These are phyloP conservation scores for Fimicolochytrium jonesii DNA, from an alignment of 192 early-diverging fungal genomes.

Conservation along the genomic window DNA sequence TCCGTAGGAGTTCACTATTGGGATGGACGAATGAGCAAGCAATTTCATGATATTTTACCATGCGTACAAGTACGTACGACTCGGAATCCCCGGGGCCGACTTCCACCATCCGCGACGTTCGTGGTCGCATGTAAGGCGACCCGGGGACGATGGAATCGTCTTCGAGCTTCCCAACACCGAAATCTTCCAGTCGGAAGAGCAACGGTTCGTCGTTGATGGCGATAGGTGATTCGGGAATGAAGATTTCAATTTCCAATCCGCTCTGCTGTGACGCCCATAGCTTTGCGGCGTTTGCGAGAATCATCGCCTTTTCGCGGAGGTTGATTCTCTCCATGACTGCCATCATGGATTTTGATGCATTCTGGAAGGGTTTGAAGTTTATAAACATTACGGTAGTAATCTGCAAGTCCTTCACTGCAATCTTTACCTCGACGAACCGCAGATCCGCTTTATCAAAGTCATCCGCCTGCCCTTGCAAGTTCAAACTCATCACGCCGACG, in stretches of 20 bases:
- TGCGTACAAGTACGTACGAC: no score
- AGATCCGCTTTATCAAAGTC: conserved; percentile 30
- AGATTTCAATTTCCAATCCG: conserved; percentile 24
- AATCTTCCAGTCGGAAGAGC: conserved; percentile 16
- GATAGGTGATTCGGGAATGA: conserved; percentile 12
- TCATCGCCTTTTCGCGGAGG: conserved; percentile 23
- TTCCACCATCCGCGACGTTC: conserved; percentile 7
- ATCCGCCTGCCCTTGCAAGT: conserved; percentile 14
- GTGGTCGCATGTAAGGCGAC: conserved; percentile 14
- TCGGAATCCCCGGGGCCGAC: not conserved
- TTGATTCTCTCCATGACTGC: conserved; percentile 19
- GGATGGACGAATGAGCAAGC: no score
- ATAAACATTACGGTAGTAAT: no score
- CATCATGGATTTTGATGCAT: not conserved
- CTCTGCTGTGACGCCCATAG: conserved; percentile 9
- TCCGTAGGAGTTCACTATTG: no score
- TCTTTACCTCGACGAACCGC: conserved; percentile 28
- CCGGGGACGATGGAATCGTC: not conserved
- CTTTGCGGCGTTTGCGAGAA: conserved; percentile 23
- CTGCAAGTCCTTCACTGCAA: not conserved
- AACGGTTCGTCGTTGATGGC: not conserved
- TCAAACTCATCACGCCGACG: conserved; percentile 27
- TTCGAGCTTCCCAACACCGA: not conserved
- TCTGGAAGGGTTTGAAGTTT: no score
- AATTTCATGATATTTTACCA: no score